Conservation (phyloP, 805 yeast species). For the Candida endomychidarum region DNA sequence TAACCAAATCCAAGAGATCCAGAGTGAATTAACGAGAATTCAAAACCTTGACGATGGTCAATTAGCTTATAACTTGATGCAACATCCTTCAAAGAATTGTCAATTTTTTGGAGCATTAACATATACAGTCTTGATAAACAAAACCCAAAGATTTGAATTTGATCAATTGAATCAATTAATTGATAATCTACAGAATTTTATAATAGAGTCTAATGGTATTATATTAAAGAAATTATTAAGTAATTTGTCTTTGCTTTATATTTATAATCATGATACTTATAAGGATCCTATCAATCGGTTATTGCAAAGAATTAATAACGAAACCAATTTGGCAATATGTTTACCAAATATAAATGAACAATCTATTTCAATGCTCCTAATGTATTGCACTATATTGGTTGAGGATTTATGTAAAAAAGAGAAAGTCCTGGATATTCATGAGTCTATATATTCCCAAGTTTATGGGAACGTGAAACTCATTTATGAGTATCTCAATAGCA, state of each 20-base stretch:
- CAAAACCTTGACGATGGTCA: constrained; percentile 58
- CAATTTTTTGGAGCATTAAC: constrained; percentile 84
- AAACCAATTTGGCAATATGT: neutral
- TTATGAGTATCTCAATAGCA: constrained; percentile 19
- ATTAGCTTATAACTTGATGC: constrained; percentile 56
- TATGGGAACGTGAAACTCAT: constrained; percentile 24
- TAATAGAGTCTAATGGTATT: constrained; percentile 20
- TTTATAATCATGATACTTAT: constrained; percentile 40
- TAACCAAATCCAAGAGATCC: constrained; percentile 42
- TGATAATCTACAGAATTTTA: constrained; percentile 3
- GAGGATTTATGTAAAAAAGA: constrained; percentile 50
- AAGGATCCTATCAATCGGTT: constrained; percentile 35
- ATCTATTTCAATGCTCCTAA: constrained; percentile 5
- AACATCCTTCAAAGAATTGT: constrained; percentile 42
- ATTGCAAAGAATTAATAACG: constrained; percentile 1
- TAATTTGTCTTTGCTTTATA: constrained; percentile 50
- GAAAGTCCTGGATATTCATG: constrained; percentile 34
- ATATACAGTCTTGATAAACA: constrained; percentile 59
- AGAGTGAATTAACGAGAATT: constrained; percentile 53
- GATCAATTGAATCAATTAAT: neutral
- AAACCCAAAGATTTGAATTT: constrained; percentile 11
- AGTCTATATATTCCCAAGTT: constrained; percentile 32
- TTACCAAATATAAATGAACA: neutral
- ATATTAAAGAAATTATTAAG: constrained; percentile 61
- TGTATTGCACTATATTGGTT: constrained; percentile 38